A percentile compares a stretch with the other conserved stretches of the same genome.
phyloP scores from a whole-genome alignment of 805 yeast genomes.

The Diddensiella transvaalensis region DNA sequence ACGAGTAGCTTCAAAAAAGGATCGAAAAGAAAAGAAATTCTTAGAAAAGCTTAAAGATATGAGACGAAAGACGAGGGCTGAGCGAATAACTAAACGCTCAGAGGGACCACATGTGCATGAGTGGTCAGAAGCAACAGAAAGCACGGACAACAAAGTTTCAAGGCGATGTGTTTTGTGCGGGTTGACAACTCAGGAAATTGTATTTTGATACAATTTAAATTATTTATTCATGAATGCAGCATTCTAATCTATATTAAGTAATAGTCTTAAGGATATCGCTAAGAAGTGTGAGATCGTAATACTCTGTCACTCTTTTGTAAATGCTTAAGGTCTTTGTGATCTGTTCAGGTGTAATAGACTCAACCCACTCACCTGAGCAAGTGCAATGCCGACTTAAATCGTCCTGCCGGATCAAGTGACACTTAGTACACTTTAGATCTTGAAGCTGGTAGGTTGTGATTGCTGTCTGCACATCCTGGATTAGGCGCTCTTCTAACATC shows the following conservation, averaged over 20 bases:
- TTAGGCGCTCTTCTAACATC: constrained; percentile 72
- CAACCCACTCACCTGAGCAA: constrained; percentile 86
- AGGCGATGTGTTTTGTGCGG: constrained; percentile 80
- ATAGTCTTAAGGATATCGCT: constrained; percentile 25
- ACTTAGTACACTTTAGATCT: constrained; percentile 77
- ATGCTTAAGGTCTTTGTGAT: constrained; percentile 45
- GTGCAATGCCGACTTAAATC: constrained; percentile 71
- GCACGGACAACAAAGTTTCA: constrained; percentile 28
- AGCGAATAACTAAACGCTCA: constrained; percentile 62
- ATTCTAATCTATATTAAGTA: background rate
- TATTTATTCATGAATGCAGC: constrained; percentile 3
- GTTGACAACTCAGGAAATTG: constrained; percentile 74
- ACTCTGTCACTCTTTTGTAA: constrained; percentile 56
- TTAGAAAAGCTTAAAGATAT: constrained; percentile 76
- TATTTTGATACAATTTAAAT: constrained; percentile 31
- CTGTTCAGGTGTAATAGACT: constrained; percentile 46
- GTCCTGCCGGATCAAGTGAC: constrained; percentile 62
- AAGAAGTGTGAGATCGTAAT: constrained; percentile 58
- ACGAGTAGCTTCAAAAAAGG: constrained; percentile 67
- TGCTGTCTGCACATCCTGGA: constrained; percentile 56
- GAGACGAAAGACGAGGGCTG: constrained; percentile 90
- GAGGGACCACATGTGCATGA: constrained; percentile 49
- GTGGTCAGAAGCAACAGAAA: constrained; percentile 35
- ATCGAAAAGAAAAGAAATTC: constrained; percentile 74
- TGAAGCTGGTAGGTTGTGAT: constrained; percentile 67